Conservation (phyloP, 352 stramenopile species). For the Globisporangium heterothallicum region DNA sequence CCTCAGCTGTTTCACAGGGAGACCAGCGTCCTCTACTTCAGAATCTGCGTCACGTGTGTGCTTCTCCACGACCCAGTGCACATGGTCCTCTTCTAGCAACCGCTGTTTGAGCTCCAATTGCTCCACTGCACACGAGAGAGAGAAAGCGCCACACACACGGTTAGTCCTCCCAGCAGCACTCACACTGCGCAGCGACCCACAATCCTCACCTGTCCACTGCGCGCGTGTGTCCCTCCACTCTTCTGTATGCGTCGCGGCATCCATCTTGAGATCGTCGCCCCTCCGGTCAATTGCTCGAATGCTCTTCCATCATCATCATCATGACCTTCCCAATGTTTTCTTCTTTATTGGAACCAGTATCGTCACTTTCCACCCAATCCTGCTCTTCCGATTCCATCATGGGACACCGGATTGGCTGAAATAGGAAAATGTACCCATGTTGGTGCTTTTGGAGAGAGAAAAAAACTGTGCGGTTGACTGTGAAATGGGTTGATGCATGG, state of each 20-base stretch:
- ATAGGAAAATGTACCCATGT: background rate
- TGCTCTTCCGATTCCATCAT: too few relatives aligned
- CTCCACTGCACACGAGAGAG: slow-evolving; percentile 21
- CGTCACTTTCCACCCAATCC: too few relatives aligned
- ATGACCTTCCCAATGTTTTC: too few relatives aligned
- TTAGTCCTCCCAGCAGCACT: too few relatives aligned
- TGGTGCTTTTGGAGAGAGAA: background rate
- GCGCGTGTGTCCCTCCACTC: slow-evolving; percentile 2
- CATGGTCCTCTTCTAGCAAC: slow-evolving; percentile 36
- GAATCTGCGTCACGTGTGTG: background rate
- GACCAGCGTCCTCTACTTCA: background rate
- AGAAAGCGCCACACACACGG: background rate
- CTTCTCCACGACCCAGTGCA: slow-evolving; percentile 31
- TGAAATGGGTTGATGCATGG: slow-evolving; percentile 1
- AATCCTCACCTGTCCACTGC: slow-evolving; percentile 10
- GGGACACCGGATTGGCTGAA: background rate
- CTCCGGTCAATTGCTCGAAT: background rate
- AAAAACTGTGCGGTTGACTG: background rate
- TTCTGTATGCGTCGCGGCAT: background rate
- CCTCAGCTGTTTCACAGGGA: slow-evolving; percentile 14
- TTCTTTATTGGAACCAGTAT: too few relatives aligned
- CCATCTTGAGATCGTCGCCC: background rate
- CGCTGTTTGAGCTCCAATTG: slow-evolving; percentile 54
- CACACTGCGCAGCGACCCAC: background rate
- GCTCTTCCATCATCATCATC: background rate